phyloP scores from a whole-genome alignment of 1,139 yeast species.

The Spathaspora jeffriesii region DNA sequence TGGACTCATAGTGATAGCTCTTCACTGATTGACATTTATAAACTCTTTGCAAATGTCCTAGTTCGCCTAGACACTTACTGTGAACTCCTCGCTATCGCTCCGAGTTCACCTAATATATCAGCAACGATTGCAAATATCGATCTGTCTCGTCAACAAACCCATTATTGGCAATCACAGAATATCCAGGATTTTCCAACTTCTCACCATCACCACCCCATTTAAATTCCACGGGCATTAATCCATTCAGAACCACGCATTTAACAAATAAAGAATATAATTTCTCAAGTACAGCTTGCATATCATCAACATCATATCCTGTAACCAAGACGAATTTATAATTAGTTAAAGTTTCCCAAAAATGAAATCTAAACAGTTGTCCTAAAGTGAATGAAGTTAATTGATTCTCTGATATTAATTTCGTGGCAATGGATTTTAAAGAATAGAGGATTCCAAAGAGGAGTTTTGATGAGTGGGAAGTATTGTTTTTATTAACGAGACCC shows the following conservation, averaged over 20 bases:
- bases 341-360: slow-evolving; percentile 76
- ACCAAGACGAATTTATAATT: slow-evolving; percentile 75
- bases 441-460: slow-evolving; percentile 85
- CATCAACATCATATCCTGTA: slow-evolving; percentile 66
- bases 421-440: slow-evolving; percentile 74
- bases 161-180: slow-evolving; percentile 37
- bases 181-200: slow-evolving; percentile 17
- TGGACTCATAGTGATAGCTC: too few relatives aligned
- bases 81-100: too few relatives aligned
- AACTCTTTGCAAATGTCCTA: too few relatives aligned
- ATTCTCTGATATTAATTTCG: slow-evolving; percentile 59
- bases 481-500: slow-evolving; percentile 56
- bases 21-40: too few relatives aligned
- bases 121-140: slow-evolving; percentile 28
- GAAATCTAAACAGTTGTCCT: slow-evolving; percentile 67
- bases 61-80: too few relatives aligned
- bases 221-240: slow-evolving; percentile 55
- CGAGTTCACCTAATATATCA: slow-evolving; percentile 21
- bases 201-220: slow-evolving; percentile 27
- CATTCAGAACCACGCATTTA: slow-evolving; percentile 68
- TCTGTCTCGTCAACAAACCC: slow-evolving; percentile 49
- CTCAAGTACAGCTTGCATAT: slow-evolving; percentile 59
- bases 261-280: slow-evolving; percentile 73
- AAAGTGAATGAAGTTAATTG: slow-evolving; percentile 68
- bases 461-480: slow-evolving; percentile 68